A percentile compares a stretch with the other conserved stretches of the same genome.
These are phyloP conservation scores for Ilyonectria robusta DNA, from an alignment of 2,329 filamentous ascomycete species.

Conservation along the genomic window DNA sequence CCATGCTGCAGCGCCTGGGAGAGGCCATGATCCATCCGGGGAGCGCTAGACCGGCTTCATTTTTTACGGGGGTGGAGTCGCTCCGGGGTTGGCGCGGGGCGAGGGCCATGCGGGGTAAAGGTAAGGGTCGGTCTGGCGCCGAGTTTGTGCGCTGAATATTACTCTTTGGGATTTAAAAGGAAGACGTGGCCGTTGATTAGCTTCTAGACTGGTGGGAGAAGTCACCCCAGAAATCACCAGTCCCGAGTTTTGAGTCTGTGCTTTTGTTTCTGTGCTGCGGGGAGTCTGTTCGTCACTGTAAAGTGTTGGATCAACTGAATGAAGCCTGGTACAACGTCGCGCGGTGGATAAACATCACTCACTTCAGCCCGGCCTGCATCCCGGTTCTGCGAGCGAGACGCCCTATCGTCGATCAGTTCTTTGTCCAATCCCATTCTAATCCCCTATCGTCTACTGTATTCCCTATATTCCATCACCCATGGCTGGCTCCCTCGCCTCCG, in stretches of 20 bases:
- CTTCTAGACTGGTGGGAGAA: too few species aligned
- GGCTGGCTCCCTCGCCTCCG: slow-evolving; percentile 27
- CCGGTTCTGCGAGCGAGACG: neutral
- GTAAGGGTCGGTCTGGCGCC: neutral
- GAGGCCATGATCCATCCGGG: neutral
- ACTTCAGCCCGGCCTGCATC: neutral
- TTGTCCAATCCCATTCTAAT: too few species aligned
- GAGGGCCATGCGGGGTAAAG: slow-evolving; percentile 30
- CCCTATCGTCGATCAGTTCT: too few species aligned
- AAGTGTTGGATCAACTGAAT: too few species aligned
- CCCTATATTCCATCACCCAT: slow-evolving; percentile 8
- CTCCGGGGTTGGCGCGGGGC: slow-evolving; percentile 31
- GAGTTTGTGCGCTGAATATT: slow-evolving; percentile 31
- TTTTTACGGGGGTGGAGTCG: slow-evolving; percentile 31
- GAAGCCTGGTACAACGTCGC: slow-evolving; percentile 2
- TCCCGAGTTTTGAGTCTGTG: too few species aligned
- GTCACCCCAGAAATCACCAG: slow-evolving; percentile 19
- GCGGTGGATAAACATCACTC: slow-evolving; percentile 3
- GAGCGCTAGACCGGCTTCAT: slow-evolving; percentile 22
- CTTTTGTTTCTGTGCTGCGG: slow-evolving; percentile 9
- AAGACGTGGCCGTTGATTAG: slow-evolving; percentile 11
- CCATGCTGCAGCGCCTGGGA: neutral
- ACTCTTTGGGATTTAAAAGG: slow-evolving; percentile 28
- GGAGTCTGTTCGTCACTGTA: neutral
- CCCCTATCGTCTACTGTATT: neutral